Base-by-base conservation (phyloP, 306 rosid species). In the Prunus davidiana region DNA sequence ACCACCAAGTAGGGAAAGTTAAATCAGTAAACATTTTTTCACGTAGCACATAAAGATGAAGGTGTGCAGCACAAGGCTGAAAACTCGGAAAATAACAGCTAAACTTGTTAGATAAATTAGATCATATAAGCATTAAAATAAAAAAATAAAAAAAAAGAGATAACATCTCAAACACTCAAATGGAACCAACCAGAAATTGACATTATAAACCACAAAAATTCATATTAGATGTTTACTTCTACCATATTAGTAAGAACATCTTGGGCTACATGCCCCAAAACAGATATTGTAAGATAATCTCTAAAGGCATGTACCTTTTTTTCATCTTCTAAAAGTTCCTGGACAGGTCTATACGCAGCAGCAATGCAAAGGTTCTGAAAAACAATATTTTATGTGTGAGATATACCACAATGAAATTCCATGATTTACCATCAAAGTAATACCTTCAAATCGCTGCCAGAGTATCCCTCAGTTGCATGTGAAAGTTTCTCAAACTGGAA, bases 401-500 rank as follows among this genome's bases (percentile, higher is more conserved):
- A 74, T 46, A 74, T 22, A 27, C 24, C 38, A 61, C 55, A 20
- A 65, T 16, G n/a, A 22, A 70, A 52, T 15, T 3, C 25, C 15
- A 65, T 46, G 38, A 49, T 69, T 60, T 41, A 72, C 22, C 9
- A 66, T 57, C 46, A 43, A 52, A n/a, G 0, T 34, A 32, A 74
- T 84, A 94, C 98, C 98, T 95, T 92, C 84, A 95, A 82, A 87
- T 92, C 99, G 75, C 97, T 92, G 75, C 99, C 99, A 73, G 99
- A 95, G 89, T 95, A 95, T 75, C 99, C 99, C 81, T 90, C 97
- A 0, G 99, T 95, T 82, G 86, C 80, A 65, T 78, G 69, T 73
- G 97, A 97, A 77, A 95, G 96, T 81, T 89, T 89, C 25, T 87
- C 93, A 79, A 78, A 92, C 76, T 87, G 82, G 82, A 95, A 95